phyloP scores from a whole-genome alignment of 331 rosid genomes.

The Malus hybrid region DNA sequence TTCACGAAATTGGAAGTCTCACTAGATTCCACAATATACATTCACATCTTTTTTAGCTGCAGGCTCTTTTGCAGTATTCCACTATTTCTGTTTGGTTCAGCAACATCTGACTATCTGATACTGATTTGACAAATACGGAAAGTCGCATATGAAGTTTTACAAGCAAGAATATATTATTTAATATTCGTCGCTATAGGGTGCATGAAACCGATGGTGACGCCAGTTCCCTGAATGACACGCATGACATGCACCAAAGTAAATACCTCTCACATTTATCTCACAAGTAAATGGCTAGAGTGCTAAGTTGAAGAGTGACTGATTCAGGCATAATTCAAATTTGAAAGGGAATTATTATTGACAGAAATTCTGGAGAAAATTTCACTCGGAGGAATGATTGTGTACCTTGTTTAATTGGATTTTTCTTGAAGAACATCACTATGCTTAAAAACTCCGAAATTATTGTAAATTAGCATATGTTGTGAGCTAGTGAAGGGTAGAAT shows the following conservation, averaged over 20 bases:
- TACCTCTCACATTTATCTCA: not conserved
- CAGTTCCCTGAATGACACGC: not conserved
- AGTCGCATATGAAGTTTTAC: constrained; percentile 5
- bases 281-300: not conserved
- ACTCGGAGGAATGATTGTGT: not conserved
- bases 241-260: not conserved
- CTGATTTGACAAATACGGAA: constrained; percentile 38
- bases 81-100: constrained; percentile 4
- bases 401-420: not conserved
- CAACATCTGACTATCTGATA: constrained; percentile 16
- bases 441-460: not conserved
- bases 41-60: not conserved
- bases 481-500: not conserved
- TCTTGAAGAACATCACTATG: not conserved
- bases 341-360: not conserved
- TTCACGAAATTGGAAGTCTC: not conserved
- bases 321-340: not conserved
- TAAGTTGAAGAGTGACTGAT: not conserved
- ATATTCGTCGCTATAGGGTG: not conserved
- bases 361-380: not conserved
- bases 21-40: not conserved
- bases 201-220: not conserved
- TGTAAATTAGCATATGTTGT: not conserved
- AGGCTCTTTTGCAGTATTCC: not conserved
- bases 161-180: not conserved